Conservation (phyloP, 768 basidiomycete genomes). For the Heimioporus sp. region DNA sequence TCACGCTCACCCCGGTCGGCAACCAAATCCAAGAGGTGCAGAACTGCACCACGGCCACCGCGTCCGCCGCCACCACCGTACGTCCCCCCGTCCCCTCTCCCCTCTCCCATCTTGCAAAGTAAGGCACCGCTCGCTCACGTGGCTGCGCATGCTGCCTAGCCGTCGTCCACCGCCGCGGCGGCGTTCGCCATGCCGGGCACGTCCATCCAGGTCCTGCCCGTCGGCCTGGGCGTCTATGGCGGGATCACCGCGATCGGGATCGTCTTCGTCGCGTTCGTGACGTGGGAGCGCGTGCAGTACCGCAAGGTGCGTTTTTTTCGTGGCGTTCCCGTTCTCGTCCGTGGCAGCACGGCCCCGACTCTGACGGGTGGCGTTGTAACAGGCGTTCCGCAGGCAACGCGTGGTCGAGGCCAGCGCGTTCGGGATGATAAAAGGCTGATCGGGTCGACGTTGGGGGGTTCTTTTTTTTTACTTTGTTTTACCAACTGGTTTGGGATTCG, state of each 20-base stretch:
- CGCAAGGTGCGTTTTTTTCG: slow-evolving; percentile 59
- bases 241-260: slow-evolving; percentile 84
- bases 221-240: slow-evolving; percentile 81
- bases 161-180: slow-evolving; percentile 29
- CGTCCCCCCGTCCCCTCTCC: slow-evolving; percentile 13
- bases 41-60: slow-evolving; percentile 46
- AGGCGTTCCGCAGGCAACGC: slow-evolving; percentile 76
- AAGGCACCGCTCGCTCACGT: too few species aligned
- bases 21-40: slow-evolving; percentile 51
- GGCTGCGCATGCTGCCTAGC: too few species aligned
- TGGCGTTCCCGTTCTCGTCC: too few species aligned
- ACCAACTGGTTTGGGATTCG: slow-evolving; percentile 2
- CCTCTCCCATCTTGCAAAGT: too few species aligned
- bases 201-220: slow-evolving; percentile 70
- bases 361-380: neutral
- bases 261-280: slow-evolving; percentile 79
- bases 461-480: too few species aligned
- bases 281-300: slow-evolving; percentile 84
- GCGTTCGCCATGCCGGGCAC: slow-evolving; percentile 71
- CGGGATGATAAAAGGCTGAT: slow-evolving; percentile 40
- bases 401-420: slow-evolving; percentile 61
- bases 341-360: neutral
- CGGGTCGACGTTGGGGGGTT: neutral
- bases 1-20: slow-evolving; percentile 55
- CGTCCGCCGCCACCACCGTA: slow-evolving; percentile 9